Percentiles rank a stretch among this genome's conserved stretches.
phyloP scores from a whole-genome alignment of 495 filamentous ascomycete genomes.

The Penicillium pancosmium region DNA sequence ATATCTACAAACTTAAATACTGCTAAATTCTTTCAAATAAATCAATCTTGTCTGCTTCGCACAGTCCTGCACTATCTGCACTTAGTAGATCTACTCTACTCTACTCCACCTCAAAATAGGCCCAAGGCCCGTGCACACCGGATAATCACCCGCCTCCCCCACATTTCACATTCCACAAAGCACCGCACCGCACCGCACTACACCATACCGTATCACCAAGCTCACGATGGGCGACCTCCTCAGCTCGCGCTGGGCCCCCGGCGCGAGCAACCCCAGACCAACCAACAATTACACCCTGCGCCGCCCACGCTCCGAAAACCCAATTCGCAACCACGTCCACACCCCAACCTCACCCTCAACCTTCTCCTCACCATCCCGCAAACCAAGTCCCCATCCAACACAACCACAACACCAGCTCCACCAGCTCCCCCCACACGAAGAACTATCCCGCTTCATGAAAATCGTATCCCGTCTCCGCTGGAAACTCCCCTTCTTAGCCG shows the following conservation, averaged over 20 bases:
- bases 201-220: background rate
- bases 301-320: conserved; percentile 17
- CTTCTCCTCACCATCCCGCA: conserved; percentile 17
- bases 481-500: conserved; percentile 60
- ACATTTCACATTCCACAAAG: background rate
- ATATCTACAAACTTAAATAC: too few species aligned
- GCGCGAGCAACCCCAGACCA: conserved; percentile 2
- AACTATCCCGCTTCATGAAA: conserved; percentile 57
- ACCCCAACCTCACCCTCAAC: background rate
- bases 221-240: conserved; percentile 29
- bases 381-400: too few species aligned
- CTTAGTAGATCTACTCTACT: background rate
- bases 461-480: conserved; percentile 60
- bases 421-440: conserved; percentile 35
- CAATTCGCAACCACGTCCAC: conserved; percentile 1
- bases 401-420: background rate
- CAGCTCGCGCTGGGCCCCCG: conserved; percentile 37
- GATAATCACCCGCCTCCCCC: background rate
- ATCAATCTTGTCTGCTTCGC: too few species aligned
- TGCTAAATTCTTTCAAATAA: too few species aligned
- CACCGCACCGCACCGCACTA: too few species aligned
- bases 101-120: background rate
- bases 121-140: background rate
- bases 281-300: conserved; percentile 1
- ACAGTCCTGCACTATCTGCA: background rate